Base-by-base conservation (phyloP, 2,329 filamentous ascomycete species). In the Hirsutella thompsonii region DNA sequence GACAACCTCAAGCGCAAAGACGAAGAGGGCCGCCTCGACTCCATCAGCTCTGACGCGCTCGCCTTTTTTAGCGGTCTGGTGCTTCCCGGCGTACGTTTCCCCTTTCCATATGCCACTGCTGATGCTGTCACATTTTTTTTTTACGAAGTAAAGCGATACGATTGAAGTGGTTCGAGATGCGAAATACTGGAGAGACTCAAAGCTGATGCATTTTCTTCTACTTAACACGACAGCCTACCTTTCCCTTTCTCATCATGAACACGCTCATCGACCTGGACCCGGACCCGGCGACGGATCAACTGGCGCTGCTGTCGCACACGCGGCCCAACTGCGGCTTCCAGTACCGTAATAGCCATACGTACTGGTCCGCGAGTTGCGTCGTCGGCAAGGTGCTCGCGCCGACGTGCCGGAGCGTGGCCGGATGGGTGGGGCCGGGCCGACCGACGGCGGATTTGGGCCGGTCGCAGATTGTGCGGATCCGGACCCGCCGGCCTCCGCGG, bases 241-340 rank as follows among this genome's bases (percentile, higher is more conserved):
- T 84, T 36, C 80, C 82, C 3, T 88, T 83, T 60, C 70, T 86
- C 30, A 76, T 85, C 36, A 87, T 88, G 80, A 87, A 86, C 55
- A 74, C 81, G 4, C 67, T 88, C 35, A 78, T 87, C 47, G 83
- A 87, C 55, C 75, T 83, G 49, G 82, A 87, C 51, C 76, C 77
- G 2, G 81, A 84, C 53, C 70, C 70, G 4, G 77, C 76, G 3
- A 76, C 74, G 5, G 74, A 81, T 46, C 66, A 76, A 8, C 70
- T 87, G 14, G 76, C 78, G 10, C 68, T 81, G 28, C 69, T 88
- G 8, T 80, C 77, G 1, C 79, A 85, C 50, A 69, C 81, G 48
- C 72, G 81, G 43, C 79, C 80, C 1, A 68, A 79, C 48, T 79
- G 78, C 47, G 83, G 83, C 14, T 86, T 88, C 53, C 83, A 88